Percentiles rank a stretch among this genome's conserved stretches.
These are phyloP conservation scores for Macrocybe sp. DNA, from an alignment of 1,284 basidiomycete genomes.

Conservation along the genomic window DNA sequence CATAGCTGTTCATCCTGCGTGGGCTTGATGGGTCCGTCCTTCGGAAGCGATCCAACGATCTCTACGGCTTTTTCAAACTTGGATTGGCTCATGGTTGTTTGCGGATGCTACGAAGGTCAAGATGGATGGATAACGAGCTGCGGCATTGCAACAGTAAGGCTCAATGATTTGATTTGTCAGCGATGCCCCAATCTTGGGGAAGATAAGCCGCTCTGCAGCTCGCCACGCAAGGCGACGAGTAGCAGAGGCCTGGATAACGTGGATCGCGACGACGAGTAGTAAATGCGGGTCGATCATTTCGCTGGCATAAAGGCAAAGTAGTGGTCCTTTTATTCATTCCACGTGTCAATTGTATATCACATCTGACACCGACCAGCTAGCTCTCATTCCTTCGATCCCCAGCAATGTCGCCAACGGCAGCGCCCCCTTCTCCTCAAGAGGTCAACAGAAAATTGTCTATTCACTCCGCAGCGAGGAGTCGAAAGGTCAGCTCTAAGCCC, in stretches of 20 bases:
- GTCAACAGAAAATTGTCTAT: slow-evolving; percentile 84
- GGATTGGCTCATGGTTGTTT: slow-evolving; percentile 49
- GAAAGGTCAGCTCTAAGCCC: slow-evolving; percentile 32
- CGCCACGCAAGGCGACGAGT: no score
- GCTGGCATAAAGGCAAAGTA: no score
- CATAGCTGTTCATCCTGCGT: slow-evolving; percentile 71
- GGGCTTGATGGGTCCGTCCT: slow-evolving; percentile 80
- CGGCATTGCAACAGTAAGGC: background rate
- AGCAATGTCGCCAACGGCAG: slow-evolving; percentile 47
- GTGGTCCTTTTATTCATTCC: no score
- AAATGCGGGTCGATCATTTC: no score
- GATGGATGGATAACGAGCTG: background rate
- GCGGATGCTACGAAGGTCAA: slow-evolving; percentile 9
- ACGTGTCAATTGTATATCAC: no score
- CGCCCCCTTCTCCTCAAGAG: slow-evolving; percentile 81
- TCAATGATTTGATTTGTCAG: no score
- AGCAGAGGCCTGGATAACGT: no score
- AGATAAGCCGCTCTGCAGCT: no score
- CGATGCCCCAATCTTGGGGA: no score
- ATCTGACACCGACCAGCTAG: no score
- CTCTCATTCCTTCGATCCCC: no score
- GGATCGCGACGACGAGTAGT: no score
- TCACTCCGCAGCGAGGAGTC: slow-evolving; percentile 49
- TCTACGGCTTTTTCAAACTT: slow-evolving; percentile 78
- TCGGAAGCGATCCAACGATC: slow-evolving; percentile 70